Evolutionary conservation across 2,329 filamentous ascomycete species (phyloP).

Genomic region (Claviceps maximensis): DNA sequence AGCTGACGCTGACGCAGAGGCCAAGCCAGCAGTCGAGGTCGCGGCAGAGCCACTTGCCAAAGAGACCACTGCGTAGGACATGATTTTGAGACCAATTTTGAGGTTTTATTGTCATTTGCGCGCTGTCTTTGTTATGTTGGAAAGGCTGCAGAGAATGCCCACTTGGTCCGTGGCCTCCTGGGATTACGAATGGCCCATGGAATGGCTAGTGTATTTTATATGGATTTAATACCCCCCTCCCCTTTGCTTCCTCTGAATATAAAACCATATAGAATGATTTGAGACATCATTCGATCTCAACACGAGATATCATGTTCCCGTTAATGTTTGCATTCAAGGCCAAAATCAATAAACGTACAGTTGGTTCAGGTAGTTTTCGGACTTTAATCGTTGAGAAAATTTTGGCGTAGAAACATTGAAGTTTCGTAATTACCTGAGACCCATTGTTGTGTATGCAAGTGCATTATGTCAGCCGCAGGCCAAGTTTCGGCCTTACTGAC

Average conservation of each 20-base stretch:
- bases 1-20: constrained; percentile 5
- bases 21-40: constrained; percentile 3
- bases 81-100: background rate
- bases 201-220: background rate
- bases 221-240: constrained; percentile 5
- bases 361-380: too few species aligned
- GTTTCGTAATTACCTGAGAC: too few species aligned
- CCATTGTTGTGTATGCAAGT: too few species aligned
- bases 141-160: background rate
- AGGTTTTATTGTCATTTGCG: background rate
- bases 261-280: background rate
- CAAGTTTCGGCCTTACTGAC: too few species aligned
- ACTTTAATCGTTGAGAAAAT: too few species aligned
- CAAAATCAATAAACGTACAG: too few species aligned
- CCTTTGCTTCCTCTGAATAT: background rate
- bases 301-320: too few species aligned
- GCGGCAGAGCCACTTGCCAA: constrained; percentile 4
- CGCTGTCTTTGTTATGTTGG: background rate
- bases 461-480: too few species aligned
- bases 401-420: too few species aligned
- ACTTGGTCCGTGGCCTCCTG: too few species aligned
- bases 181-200: background rate
- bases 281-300: too few species aligned
- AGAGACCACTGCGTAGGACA: constrained; percentile 3
- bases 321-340: too few species aligned